Percentiles rank a stretch among this genome's conserved stretches.
phyloP scores from a whole-genome alignment of 257 asterid species.

The Marsdenia floribunda region DNA sequence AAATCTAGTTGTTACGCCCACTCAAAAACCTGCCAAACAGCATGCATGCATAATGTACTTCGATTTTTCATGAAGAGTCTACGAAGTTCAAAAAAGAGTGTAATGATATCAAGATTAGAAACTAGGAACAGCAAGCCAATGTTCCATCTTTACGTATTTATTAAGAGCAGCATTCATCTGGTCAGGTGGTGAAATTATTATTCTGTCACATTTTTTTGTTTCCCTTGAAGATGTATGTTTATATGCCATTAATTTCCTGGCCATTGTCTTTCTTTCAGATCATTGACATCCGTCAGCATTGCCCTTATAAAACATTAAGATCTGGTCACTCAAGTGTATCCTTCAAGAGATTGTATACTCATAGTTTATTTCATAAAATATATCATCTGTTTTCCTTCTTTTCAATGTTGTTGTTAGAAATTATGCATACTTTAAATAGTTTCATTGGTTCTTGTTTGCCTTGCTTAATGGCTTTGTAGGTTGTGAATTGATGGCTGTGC shows the following conservation, averaged over 20 bases:
- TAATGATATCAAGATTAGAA: not conserved
- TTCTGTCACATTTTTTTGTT: not conserved
- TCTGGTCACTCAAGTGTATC: slow-evolving; percentile 89
- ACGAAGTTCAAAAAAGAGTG: not conserved
- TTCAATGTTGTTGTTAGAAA: not conserved
- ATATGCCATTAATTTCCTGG: slow-evolving; percentile 5
- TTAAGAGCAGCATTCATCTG: not conserved
- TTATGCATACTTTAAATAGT: not conserved
- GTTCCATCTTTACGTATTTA: not conserved
- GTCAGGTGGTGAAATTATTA: too few species aligned
- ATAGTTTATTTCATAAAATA: slow-evolving; percentile 12
- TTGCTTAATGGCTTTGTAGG: not conserved
- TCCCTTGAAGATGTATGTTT: not conserved
- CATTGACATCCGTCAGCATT: slow-evolving; percentile 64
- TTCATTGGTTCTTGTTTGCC: not conserved
- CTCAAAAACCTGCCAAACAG: not conserved
- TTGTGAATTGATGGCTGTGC: not conserved
- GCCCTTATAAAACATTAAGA: slow-evolving; percentile 82
- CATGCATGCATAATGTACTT: not conserved
- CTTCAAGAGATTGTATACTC: slow-evolving; percentile 19
- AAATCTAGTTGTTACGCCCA: not conserved
- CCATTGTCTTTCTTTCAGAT: slow-evolving; percentile 52
- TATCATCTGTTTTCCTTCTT: not conserved
- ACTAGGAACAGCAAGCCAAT: not conserved
- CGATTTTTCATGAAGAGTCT: not conserved